Evolutionary conservation across 1,284 basidiomycete genomes (phyloP).

Genomic region (Cystobasidium sp.): DNA sequence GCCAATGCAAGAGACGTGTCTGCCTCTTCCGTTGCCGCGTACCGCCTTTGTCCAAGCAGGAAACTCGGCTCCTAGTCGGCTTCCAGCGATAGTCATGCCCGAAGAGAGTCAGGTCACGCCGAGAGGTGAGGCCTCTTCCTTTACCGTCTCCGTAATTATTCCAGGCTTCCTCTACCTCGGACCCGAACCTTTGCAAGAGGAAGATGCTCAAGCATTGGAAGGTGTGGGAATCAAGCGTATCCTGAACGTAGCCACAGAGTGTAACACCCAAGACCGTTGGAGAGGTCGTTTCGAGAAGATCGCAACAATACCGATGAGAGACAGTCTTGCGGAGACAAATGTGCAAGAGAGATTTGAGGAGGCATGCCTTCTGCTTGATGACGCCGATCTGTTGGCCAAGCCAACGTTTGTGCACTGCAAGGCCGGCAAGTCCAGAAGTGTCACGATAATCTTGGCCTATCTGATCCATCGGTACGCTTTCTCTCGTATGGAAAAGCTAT

Average conservation of each 20-base stretch:
- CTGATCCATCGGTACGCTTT: constrained; percentile 70
- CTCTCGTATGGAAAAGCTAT: background rate
- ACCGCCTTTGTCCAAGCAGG: constrained; percentile 1
- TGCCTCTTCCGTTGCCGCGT: background rate
- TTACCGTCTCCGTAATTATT: constrained; percentile 82
- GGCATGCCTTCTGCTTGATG: constrained; percentile 84
- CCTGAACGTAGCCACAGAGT: constrained; percentile 88
- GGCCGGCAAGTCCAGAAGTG: constrained; percentile 91
- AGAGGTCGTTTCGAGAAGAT: constrained; percentile 76
- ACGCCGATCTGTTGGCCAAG: constrained; percentile 74
- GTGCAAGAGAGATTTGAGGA: constrained; percentile 80
- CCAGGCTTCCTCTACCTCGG: constrained; percentile 89
- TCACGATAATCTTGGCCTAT: constrained; percentile 96
- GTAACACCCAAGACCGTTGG: constrained; percentile 78
- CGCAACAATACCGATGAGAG: constrained; percentile 84
- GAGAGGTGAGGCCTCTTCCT: constrained; percentile 54
- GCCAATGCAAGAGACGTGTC: background rate
- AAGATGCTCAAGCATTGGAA: constrained; percentile 75
- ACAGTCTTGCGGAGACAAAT: constrained; percentile 90
- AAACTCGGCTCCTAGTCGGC: constrained; percentile 4
- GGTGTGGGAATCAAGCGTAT: constrained; percentile 81
- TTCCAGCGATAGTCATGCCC: constrained; percentile 19
- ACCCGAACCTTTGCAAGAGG: constrained; percentile 75
- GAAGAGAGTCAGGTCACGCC: constrained; percentile 2
- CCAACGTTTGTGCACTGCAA: constrained; percentile 96